Percentiles rank a stretch among this genome's conserved stretches.
Conservation (phyloP, 352 stramenopile genomes). For the Phytophthora idaei region DNA sequence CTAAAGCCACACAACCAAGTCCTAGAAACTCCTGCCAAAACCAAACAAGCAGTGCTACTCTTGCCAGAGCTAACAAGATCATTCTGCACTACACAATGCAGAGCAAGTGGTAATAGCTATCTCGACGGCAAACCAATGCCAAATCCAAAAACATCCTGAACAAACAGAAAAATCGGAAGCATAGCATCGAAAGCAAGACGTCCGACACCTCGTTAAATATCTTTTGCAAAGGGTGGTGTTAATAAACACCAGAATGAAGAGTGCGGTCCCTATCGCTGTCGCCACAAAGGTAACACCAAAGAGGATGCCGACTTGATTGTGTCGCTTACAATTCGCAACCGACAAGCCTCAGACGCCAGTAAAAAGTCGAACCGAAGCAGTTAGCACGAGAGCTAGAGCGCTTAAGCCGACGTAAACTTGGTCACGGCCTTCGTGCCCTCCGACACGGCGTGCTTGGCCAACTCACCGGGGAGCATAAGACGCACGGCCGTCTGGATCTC, state of each 20-base stretch:
- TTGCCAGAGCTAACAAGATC: no score
- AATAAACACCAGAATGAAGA: slow-evolving; percentile 77
- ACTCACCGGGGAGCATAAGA: slow-evolving; percentile 95
- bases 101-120: no score
- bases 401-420: slow-evolving; percentile 92
- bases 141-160: no score
- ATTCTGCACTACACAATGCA: no score
- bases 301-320: slow-evolving; percentile 10
- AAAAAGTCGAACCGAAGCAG: not conserved
- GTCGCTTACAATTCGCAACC: not conserved
- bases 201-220: slow-evolving; percentile 22
- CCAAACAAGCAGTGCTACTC: no score
- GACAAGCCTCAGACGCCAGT: not conserved
- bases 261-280: not conserved
- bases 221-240: slow-evolving; percentile 82
- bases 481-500: slow-evolving; percentile 98
- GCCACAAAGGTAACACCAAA: not conserved
- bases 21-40: no score
- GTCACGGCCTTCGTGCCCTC: slow-evolving; percentile 97
- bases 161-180: no score
- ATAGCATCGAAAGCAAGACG: no score
- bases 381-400: not conserved
- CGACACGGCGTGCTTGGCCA: slow-evolving; percentile 97
- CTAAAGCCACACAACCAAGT: no score
- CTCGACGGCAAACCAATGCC: no score